A percentile compares a stretch with the other conserved stretches of the same genome.
phyloP scores from a whole-genome alignment of 306 rosid genomes.

The Vicia sativa region DNA sequence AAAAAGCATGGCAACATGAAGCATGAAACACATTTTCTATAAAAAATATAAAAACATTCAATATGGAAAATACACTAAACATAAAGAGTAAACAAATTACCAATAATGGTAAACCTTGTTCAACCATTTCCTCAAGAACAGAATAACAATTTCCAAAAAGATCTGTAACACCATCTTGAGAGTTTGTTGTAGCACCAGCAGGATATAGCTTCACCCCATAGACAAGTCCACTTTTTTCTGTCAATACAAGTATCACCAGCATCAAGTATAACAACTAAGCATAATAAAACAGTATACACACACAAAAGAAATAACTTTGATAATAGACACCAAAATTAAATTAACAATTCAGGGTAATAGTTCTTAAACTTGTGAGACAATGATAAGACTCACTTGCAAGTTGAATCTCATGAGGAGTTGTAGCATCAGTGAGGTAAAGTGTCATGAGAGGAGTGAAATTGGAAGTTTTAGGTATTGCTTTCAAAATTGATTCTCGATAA shows the following conservation, averaged over 20 bases:
- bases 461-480: slow-evolving; percentile 64
- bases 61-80: background rate
- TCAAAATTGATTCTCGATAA: slow-evolving; percentile 74
- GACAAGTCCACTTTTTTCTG: slow-evolving; percentile 75
- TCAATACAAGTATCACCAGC: slow-evolving; percentile 36
- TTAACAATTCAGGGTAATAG: no score
- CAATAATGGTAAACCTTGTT: slow-evolving; percentile 77
- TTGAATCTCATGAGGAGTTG: slow-evolving; percentile 73
- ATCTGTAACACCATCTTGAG: slow-evolving; percentile 94
- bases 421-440: slow-evolving; percentile 82
- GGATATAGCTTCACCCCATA: slow-evolving; percentile 90
- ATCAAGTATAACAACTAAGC: background rate
- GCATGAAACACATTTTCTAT: slow-evolving; percentile 20
- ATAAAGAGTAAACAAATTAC: slow-evolving; percentile 42
- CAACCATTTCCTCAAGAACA: slow-evolving; percentile 86
- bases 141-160: slow-evolving; percentile 77
- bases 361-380: no score
- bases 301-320: background rate
- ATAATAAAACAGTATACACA: no score
- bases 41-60: background rate
- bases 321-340: no score
- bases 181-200: slow-evolving; percentile 94
- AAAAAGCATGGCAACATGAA: slow-evolving; percentile 28
- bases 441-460: slow-evolving; percentile 91
- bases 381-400: slow-evolving; percentile 68